phyloP scores from a whole-genome alignment of 495 filamentous ascomycete genomes.

The Penicillium steckii region DNA sequence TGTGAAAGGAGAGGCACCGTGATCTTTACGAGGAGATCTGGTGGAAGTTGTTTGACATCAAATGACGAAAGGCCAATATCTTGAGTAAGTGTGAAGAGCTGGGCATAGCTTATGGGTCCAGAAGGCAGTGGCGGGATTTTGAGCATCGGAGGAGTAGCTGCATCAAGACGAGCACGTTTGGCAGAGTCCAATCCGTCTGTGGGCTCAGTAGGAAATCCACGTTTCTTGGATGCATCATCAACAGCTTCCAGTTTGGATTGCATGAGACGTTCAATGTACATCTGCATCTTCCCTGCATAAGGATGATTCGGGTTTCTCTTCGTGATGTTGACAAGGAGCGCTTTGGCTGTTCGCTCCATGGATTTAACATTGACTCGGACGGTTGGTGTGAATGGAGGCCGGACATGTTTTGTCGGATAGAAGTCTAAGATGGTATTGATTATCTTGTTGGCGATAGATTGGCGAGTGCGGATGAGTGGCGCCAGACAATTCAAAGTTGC shows the following conservation, averaged over 20 bases:
- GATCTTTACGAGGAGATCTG: slow-evolving; percentile 72
- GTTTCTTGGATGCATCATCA: slow-evolving; percentile 71
- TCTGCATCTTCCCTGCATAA: slow-evolving; percentile 68
- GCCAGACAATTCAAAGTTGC: slow-evolving; percentile 88
- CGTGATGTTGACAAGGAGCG: slow-evolving; percentile 74
- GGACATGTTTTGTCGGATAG: slow-evolving; percentile 79
- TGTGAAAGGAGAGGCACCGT: slow-evolving; percentile 65
- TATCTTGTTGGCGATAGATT: slow-evolving; percentile 79
- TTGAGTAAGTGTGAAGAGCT: slow-evolving; percentile 79
- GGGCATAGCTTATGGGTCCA: slow-evolving; percentile 71
- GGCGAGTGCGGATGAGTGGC: slow-evolving; percentile 74
- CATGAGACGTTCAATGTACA: slow-evolving; percentile 75
- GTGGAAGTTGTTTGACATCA: slow-evolving; percentile 75
- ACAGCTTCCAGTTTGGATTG: slow-evolving; percentile 72
- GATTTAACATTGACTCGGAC: slow-evolving; percentile 81
- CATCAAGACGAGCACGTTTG: slow-evolving; percentile 69
- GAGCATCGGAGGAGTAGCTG: slow-evolving; percentile 47
- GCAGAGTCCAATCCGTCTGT: slow-evolving; percentile 65
- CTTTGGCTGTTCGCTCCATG: slow-evolving; percentile 87
- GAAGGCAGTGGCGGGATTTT: slow-evolving; percentile 65
- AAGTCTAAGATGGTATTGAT: slow-evolving; percentile 83
- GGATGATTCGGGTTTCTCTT: slow-evolving; percentile 72
- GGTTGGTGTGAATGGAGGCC: slow-evolving; percentile 72
- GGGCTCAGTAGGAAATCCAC: slow-evolving; percentile 62
- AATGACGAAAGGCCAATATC: slow-evolving; percentile 73